Base-by-base conservation (phyloP, 2,329 filamentous ascomycete genomes). In the Exophiala sp. region DNA sequence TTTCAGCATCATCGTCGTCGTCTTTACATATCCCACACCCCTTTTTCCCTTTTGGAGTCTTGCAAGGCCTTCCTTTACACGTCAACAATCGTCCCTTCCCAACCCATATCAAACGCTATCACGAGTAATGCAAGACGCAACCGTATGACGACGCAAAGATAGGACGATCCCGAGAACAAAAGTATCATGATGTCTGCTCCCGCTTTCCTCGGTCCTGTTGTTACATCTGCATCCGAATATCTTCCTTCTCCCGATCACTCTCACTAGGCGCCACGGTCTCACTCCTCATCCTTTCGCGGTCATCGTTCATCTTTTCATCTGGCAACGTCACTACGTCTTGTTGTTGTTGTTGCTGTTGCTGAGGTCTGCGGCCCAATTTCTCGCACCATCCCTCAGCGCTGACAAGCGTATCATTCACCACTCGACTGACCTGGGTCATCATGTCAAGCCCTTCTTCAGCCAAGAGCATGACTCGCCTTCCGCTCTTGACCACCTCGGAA, bases 301-400 rank as follows among this genome's bases (percentile, higher is more conserved):
- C 43, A 2, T 9, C 23, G 13, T 52, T 45, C 40, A 49, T 44
- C 27, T 54, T 57, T 27, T 50, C 51, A 21, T 45, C 42, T 1
- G 14, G 14, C 3, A 45, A 16, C 9, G 39, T 21, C 3, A 4
- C 13, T 14, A 32, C 35, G 6, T n/a, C 46, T n/a, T 13, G 13
- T 32, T 48, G 50, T 3, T 43, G 40, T 23, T 34, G 13, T 23
- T 24, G 48, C 24, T 53, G 38, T 19, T 53, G 37, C 14, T 43
- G 46, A 23, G 52, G 67, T 34, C 72, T 68, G 29, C 75, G 73
- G 9, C 86, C 87, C 51, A 95, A 73, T 16, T 83, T 76, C 52
- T 90, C 85, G 58, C 91, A 87, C 93, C 93, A 97, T 60, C 84
- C 81, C 68, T 97, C 91, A 0, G 93, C 93, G 61, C 86, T 93